Percentiles rank a stretch among this genome's conserved stretches.
These are phyloP conservation scores for Benincasa hispida DNA, from an alignment of 306 rosid species.

Conservation along the genomic window DNA sequence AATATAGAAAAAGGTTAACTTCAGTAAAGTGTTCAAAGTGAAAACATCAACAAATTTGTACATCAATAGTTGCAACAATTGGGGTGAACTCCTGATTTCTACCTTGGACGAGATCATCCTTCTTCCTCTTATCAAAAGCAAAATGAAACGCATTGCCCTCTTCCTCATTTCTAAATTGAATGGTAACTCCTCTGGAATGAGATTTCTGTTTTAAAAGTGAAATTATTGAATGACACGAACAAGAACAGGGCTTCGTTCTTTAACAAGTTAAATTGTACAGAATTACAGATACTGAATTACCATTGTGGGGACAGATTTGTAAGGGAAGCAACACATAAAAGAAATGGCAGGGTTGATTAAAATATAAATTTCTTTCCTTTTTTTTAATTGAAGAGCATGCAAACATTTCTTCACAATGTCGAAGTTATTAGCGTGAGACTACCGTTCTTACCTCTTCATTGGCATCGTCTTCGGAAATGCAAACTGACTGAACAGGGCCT, in stretches of 20 bases:
- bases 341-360: not conserved
- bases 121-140: slow-evolving; percentile 63
- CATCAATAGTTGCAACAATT: not conserved
- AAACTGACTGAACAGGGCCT: slow-evolving; percentile 51
- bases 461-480: slow-evolving; percentile 39
- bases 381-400: not conserved
- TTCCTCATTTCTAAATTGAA: slow-evolving; percentile 62
- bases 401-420: no score
- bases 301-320: not conserved
- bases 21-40: not conserved
- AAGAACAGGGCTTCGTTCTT: not conserved
- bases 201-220: slow-evolving; percentile 37
- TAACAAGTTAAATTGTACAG: not conserved
- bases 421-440: not conserved
- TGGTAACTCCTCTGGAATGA: slow-evolving; percentile 45
- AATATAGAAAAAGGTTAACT: not conserved
- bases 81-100: slow-evolving; percentile 14
- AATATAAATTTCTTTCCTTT: not conserved
- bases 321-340: not conserved
- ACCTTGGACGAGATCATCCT: slow-evolving; percentile 55
- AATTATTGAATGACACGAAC: slow-evolving; percentile 12
- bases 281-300: not conserved
- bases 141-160: slow-evolving; percentile 58
- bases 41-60: not conserved
- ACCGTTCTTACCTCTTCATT: slow-evolving; percentile 33